Base-by-base conservation (phyloP, 2,329 filamentous ascomycete genomes). In the Hypoxylon sp. region DNA sequence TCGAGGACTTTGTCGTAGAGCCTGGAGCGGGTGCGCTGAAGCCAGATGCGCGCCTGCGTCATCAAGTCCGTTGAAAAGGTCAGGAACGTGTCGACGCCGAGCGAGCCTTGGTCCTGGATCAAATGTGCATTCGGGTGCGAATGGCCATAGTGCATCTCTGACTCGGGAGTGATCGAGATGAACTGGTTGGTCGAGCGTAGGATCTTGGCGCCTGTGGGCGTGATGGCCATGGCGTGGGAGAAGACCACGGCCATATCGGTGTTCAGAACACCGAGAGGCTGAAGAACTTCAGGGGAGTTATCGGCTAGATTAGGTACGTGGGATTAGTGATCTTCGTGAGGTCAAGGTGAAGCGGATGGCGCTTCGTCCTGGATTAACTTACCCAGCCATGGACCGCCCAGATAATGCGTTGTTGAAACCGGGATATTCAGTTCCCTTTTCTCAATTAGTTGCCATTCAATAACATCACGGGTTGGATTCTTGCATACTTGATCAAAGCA, bases 111-210 rank as follows among this genome's bases (percentile, higher is more conserved):
- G 71, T 89, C 86, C 29, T 81, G 81, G 29, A 84, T 78, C 7
- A 79, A 73, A 58, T 84, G 79, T 17, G 78, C 80, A 39, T 76
- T 73, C 1, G 80, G 79, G 63, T 88, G 84, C 0, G 77, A 79
- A 70, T 87, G 85, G n/a, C 87, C 87, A 75, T 84, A 88, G 73
- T 88, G 85, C 80, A 87, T 84, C 71, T 89, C 87, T 0, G 85
- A 87, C 72, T 89, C 88, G 1, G 86, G 86, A 0, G 87, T 89
- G 64, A 86, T 86, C 56, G 85, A 86, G 46, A 89, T 76, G 76
- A 85, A 84, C 55, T 88, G 82, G 75, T 88, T 84, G 1, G 81
- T 81, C 0, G 75, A 65, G 10, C 84, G 83, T 0, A 89, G 80
- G 0, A 86, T 78, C 1, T 75, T 58, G 0, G 78, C 78, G 13